Evolutionary conservation across 495 filamentous ascomycete species (phyloP).

Genomic region (Recurvomyces mirabilis): DNA sequence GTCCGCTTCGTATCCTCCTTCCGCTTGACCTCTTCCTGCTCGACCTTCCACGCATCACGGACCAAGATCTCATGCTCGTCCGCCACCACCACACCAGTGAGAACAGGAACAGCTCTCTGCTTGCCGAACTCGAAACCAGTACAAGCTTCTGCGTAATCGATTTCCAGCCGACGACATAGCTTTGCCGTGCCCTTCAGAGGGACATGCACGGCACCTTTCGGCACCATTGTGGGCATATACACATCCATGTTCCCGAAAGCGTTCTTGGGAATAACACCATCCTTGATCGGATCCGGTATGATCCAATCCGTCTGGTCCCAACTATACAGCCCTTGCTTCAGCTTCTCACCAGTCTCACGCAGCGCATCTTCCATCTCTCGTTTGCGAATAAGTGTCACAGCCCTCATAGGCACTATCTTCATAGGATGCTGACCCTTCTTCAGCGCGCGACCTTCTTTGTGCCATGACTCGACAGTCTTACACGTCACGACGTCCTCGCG

Average conservation of each 20-base stretch:
- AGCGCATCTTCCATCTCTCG: constrained; percentile 81
- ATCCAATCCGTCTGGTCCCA: constrained; percentile 87
- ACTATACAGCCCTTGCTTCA: constrained; percentile 76
- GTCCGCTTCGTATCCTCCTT: constrained; percentile 76
- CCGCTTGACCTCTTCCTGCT: constrained; percentile 61
- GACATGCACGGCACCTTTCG: constrained; percentile 70
- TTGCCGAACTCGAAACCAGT: constrained; percentile 94
- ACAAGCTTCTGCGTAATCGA: constrained; percentile 90
- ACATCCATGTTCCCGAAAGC: constrained; percentile 95
- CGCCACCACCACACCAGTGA: constrained; percentile 83
- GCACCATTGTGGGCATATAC: constrained; percentile 88
- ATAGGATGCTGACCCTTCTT: constrained; percentile 58
- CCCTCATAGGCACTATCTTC: constrained; percentile 81
- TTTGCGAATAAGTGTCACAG: constrained; percentile 77
- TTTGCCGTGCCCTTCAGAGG: constrained; percentile 62
- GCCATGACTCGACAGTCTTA: constrained; percentile 92
- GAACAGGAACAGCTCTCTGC: constrained; percentile 81
- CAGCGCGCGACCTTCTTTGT: constrained; percentile 82
- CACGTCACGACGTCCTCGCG: constrained; percentile 73
- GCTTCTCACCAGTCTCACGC: constrained; percentile 65
- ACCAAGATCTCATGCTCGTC: constrained; percentile 62
- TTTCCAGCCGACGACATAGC: constrained; percentile 69
- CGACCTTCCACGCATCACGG: constrained; percentile 68
- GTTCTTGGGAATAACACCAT: constrained; percentile 88
- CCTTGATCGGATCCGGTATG: constrained; percentile 67